Base-by-base conservation (phyloP, 2,329 filamentous ascomycete genomes). In the Emergomyces africanus region DNA sequence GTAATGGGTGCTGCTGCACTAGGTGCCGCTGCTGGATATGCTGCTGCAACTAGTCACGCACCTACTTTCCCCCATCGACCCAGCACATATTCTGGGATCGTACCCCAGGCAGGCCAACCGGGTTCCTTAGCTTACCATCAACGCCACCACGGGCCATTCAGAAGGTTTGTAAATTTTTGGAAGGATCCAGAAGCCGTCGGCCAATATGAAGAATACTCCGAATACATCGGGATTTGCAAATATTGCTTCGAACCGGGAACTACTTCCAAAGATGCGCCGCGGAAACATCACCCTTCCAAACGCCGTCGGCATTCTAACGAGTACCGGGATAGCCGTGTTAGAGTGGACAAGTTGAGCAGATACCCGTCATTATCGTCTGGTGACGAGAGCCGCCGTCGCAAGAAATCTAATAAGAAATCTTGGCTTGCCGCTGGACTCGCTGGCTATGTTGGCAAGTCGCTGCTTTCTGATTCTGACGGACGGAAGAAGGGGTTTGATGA, bases 121-220 rank as follows among this genome's bases (percentile, higher is more conserved):
- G 72, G 71, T 23, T 69, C 70, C 12, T 74, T 81, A 67, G 75
- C 75, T 37, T 75, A 78, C 59, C 71, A 74, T 48, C 80, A 81
- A 63, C 78, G 78, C 57, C 81, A 81, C 60, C 76, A 75, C 50
- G 82, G 82, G 0, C 80, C 83, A 0, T 73, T 86, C 1, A 75
- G 74, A 42, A 78, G 75, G 55, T 75, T 84, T 35, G 75, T 82
- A 44, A 80, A 82, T 65, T 86, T 79, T 75, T 85, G 80, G 80
- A 83, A 78, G 66, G 83, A 82, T 62, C 78, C 82, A 1, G 82
- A 86, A 62, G 83, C 83, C n/a, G 82, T 86, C 0, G 79, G 78
- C 20, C 80, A 80, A 67, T 86, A 84, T 73, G 83, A 86, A 69
- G 83, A 85, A 66, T 86, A 86, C 65, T 85, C 83, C 1, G 82